Evolutionary conservation across 169 alveolate genomes (phyloP).

Genomic region (Theileria luwenshuni): DNA sequence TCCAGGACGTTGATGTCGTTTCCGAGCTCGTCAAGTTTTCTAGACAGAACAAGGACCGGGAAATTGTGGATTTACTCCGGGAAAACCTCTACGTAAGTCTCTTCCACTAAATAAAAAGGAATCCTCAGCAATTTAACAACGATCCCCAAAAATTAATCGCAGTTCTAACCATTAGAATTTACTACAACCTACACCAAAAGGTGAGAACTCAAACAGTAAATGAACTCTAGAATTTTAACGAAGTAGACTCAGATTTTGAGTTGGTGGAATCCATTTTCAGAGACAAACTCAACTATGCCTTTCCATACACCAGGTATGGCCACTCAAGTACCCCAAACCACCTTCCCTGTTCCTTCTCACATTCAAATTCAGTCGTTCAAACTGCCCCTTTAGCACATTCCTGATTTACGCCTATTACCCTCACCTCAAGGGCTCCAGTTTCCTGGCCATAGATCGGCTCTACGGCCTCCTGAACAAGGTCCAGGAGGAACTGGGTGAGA

Average conservation of each 20-base stretch:
- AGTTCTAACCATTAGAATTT: slow-evolving; percentile 49
- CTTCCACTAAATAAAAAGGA: neutral
- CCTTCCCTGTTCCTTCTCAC: too few relatives aligned
- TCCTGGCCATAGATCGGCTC: slow-evolving; percentile 38
- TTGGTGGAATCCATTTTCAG: slow-evolving; percentile 39
- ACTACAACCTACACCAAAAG: slow-evolving; percentile 53
- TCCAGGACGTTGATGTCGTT: slow-evolving; percentile 5
- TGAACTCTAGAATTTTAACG: slow-evolving; percentile 8
- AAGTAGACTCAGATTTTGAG: slow-evolving; percentile 37
- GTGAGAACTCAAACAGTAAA: neutral
- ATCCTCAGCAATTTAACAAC: slow-evolving; percentile 36
- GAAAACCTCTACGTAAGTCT: slow-evolving; percentile 42
- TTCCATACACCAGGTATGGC: slow-evolving; percentile 9
- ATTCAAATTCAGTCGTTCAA: slow-evolving; percentile 24
- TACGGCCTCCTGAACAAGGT: slow-evolving; percentile 10
- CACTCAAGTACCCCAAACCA: too few relatives aligned
- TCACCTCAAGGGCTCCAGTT: slow-evolving; percentile 41
- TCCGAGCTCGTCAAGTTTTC: slow-evolving; percentile 34
- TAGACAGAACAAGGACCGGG: slow-evolving; percentile 36
- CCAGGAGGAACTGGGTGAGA: neutral
- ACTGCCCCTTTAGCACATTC: slow-evolving; percentile 52
- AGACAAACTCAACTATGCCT: slow-evolving; percentile 40
- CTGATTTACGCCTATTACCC: slow-evolving; percentile 55
- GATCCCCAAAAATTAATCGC: slow-evolving; percentile 42
- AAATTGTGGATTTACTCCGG: slow-evolving; percentile 35